These are phyloP conservation scores for Antitrichia curtipendula DNA, from an alignment of 225 moss, liverwort and hornwort genomes.

Conservation along the genomic window DNA sequence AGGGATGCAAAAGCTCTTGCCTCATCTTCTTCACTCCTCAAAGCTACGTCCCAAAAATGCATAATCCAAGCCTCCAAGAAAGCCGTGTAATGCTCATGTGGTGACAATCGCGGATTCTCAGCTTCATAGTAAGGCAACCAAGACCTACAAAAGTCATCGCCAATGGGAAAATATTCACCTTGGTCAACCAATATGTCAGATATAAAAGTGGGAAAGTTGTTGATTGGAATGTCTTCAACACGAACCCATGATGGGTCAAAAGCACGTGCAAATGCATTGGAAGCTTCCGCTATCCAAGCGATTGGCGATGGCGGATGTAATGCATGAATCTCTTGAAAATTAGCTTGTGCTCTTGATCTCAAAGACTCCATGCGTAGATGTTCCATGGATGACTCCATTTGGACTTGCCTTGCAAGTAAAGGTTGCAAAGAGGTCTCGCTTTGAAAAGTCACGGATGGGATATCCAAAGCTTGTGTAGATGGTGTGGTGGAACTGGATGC, in stretches of 20 bases:
- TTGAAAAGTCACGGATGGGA: background rate
- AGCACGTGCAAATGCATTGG: fast-evolving
- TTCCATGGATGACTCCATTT: background rate
- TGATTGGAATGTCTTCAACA: fast-evolving
- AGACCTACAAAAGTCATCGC: background rate
- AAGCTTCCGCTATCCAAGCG: background rate
- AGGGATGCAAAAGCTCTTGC: fast-evolving
- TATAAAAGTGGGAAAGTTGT: fast-evolving
- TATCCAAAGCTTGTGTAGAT: background rate
- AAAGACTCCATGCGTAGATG: background rate
- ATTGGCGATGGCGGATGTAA: background rate
- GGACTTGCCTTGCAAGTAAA: background rate
- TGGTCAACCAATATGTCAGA: fast-evolving
- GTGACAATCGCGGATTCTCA: background rate
- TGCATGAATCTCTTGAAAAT: background rate
- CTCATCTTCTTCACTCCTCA: background rate
- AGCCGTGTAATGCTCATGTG: background rate
- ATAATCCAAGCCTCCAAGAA: background rate
- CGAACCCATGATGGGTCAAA: fast-evolving
- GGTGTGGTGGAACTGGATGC: background rate
- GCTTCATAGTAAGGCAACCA: background rate
- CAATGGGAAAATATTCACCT: no score
- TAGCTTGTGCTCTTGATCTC: background rate
- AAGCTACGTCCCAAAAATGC: background rate
- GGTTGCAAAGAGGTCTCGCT: fast-evolving